Percentiles rank a stretch among this genome's conserved stretches.
These are phyloP conservation scores for Vanrija sp. DNA, from an alignment of 1,284 basidiomycete species.

Conservation along the genomic window DNA sequence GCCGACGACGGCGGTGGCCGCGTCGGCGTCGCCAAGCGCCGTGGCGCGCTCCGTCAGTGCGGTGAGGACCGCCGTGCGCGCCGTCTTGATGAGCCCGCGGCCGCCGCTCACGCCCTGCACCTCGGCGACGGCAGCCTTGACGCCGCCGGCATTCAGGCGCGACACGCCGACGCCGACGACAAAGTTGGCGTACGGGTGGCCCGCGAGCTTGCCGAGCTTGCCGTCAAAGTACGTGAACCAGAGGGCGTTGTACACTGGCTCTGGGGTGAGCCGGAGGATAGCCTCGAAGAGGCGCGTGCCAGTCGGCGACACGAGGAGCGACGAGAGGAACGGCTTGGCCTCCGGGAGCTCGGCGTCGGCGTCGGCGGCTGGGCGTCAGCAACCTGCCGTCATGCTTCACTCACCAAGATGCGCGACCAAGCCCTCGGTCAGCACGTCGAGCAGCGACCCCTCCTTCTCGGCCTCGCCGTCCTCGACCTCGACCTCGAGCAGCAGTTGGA, in stretches of 20 bases:
- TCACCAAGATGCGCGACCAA: conserved; percentile 58
- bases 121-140: conserved; percentile 60
- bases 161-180: conserved; percentile 74
- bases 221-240: conserved; percentile 73
- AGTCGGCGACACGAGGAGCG: conserved; percentile 74
- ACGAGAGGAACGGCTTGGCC: conserved; percentile 53
- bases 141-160: conserved; percentile 56
- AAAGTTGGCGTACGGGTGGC: conserved; percentile 87
- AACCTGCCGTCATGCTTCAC: conserved; percentile 52
- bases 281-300: conserved; percentile 84
- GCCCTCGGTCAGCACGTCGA: conserved; percentile 78
- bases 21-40: conserved; percentile 47
- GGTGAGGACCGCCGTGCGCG: conserved; percentile 63
- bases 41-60: conserved; percentile 66
- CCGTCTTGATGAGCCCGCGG: conserved; percentile 55
- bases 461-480: conserved; percentile 64
- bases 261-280: conserved; percentile 62
- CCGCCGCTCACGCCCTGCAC: conserved; percentile 55
- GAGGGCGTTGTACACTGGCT: conserved; percentile 60
- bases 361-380: conserved; percentile 44
- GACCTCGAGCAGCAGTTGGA: conserved; percentile 76
- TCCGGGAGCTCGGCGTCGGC: conserved; percentile 16
- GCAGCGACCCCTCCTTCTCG: conserved; percentile 63
- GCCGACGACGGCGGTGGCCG: conserved; percentile 52
- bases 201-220: conserved; percentile 65